Evolutionary conservation across 192 early-diverging fungal genomes (phyloP).

Genomic region (Backusella luteola): DNA sequence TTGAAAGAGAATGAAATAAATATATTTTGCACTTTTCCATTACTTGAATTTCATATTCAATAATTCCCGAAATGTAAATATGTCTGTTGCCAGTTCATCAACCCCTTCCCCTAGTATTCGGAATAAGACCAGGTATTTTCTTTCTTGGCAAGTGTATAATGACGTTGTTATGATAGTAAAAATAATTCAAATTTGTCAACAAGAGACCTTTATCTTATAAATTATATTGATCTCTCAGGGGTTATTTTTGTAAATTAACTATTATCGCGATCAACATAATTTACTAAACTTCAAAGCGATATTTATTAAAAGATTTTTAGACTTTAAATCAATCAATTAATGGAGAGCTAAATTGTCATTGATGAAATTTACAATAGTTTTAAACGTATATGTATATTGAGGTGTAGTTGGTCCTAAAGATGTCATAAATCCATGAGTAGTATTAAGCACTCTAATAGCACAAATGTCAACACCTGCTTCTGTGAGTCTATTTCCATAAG

Average conservation of each 20-base stretch:
- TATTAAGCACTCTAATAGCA: constrained; percentile 21
- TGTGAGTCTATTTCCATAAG: constrained; percentile 1
- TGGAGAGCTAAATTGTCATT: neutral
- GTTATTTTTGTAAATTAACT: neutral
- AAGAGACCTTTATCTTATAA: neutral
- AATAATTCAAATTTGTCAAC: neutral
- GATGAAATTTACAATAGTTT: neutral
- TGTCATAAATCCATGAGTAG: constrained; percentile 16
- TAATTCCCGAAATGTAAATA: constrained; percentile 5
- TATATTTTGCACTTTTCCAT: neutral
- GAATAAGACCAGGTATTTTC: neutral
- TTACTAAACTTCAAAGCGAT: no score
- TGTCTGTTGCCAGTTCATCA: neutral
- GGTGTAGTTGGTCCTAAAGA: neutral
- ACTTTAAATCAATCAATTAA: neutral
- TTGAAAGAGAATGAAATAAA: neutral
- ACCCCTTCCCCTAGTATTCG: neutral
- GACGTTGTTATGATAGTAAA: neutral
- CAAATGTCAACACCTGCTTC: constrained; percentile 17
- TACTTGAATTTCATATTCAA: constrained; percentile 3
- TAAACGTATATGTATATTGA: neutral
- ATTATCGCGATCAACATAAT: neutral
- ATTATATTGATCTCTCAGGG: neutral
- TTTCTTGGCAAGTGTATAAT: neutral
- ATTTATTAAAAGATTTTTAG: no score